Conservation (phyloP, 202 grass and related monocot species). For the Musa balbisiana region DNA sequence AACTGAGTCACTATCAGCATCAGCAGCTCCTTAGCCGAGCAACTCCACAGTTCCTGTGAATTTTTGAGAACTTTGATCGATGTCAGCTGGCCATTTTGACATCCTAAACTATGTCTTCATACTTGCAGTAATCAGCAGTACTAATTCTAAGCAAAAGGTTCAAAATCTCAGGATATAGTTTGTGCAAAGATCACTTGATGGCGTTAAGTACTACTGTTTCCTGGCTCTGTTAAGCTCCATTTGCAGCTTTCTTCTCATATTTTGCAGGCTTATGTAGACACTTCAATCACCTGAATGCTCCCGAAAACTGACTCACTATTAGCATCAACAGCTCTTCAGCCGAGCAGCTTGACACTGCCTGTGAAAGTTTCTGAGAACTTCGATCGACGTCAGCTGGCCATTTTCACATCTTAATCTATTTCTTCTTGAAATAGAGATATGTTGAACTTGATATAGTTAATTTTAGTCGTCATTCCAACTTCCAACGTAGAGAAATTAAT, state of each 20-base stretch:
- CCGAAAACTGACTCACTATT: background rate
- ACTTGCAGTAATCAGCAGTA: too few species aligned
- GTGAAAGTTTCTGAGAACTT: background rate
- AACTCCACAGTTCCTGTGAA: background rate
- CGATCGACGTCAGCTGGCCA: background rate
- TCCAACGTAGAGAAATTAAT: too few species aligned
- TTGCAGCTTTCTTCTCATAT: conserved; percentile 49
- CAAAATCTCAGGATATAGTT: too few species aligned
- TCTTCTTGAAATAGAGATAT: too few species aligned
- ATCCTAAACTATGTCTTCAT: background rate
- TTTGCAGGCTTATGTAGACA: conserved; percentile 41
- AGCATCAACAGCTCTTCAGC: background rate
- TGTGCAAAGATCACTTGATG: too few species aligned
- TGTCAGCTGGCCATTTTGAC: background rate
- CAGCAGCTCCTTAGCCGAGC: background rate
- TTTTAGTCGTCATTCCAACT: too few species aligned
- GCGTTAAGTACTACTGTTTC: conserved; percentile 48
- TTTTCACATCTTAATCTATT: background rate
- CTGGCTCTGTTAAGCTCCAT: conserved; percentile 46
- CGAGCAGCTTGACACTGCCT: background rate
- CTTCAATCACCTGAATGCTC: conserved; percentile 27
- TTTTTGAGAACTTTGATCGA: background rate
- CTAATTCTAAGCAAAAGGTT: too few species aligned
- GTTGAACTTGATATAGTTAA: too few species aligned
- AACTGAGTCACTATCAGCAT: background rate